phyloP scores from a whole-genome alignment of 2,329 filamentous ascomycete genomes.

The Thielaviopsis populi region DNA sequence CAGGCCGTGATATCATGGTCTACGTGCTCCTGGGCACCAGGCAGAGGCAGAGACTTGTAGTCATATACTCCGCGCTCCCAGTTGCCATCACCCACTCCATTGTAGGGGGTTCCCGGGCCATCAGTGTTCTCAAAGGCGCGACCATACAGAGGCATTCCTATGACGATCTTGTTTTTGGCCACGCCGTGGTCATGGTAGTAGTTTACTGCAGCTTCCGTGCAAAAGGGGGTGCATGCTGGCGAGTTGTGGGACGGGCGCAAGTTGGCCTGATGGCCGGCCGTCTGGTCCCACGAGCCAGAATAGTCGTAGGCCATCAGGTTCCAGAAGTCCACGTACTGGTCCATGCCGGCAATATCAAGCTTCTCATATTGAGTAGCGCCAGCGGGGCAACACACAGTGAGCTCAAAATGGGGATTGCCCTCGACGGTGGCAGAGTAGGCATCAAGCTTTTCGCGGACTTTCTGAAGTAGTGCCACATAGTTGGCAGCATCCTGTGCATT shows the following conservation, averaged over 20 bases:
- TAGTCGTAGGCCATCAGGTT: conserved; percentile 84
- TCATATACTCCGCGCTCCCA: conserved; percentile 83
- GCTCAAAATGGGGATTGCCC: conserved; percentile 39
- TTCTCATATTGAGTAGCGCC: conserved; percentile 47
- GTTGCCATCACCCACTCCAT: conserved; percentile 59
- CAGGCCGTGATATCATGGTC: conserved; percentile 54
- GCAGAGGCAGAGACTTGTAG: conserved; percentile 67
- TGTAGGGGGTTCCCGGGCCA: conserved; percentile 54
- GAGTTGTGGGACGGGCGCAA: conserved; percentile 48
- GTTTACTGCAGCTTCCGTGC: conserved; percentile 52
- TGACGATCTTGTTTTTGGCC: conserved; percentile 54
- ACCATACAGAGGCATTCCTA: conserved; percentile 88
- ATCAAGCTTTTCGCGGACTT: conserved; percentile 43
- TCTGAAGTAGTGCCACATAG: conserved; percentile 43
- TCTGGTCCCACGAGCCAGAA: conserved; percentile 63
- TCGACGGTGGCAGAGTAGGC: conserved; percentile 34
- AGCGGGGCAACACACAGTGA: conserved; percentile 50
- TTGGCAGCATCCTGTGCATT: conserved; percentile 38
- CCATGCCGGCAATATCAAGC: conserved; percentile 49
- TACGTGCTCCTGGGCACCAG: conserved; percentile 46
- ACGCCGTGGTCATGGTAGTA: conserved; percentile 56
- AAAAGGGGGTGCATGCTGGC: conserved; percentile 60
- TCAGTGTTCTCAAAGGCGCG: conserved; percentile 68
- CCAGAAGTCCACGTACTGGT: conserved; percentile 55
- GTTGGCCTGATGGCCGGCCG: conserved; percentile 68